These are phyloP conservation scores for Spergularia bocconei DNA, from an alignment of 148 eudicot species.

Conservation along the genomic window DNA sequence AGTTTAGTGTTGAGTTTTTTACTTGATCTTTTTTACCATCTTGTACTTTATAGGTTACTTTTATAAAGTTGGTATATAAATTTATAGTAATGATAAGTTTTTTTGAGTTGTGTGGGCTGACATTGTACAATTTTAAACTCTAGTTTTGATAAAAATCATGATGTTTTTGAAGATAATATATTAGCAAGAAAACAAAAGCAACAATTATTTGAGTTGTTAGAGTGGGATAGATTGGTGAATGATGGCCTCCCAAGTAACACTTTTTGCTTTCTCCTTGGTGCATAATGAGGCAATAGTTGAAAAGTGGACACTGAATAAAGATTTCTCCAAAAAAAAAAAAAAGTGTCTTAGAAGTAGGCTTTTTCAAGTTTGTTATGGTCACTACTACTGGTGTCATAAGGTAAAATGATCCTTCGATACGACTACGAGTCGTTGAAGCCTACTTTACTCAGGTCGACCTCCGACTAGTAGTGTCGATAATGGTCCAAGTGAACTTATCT, in stretches of 20 bases:
- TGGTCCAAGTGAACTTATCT: too few species aligned
- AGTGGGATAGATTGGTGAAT: slow-evolving; percentile 15
- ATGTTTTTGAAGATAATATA: too few species aligned
- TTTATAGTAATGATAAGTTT: not conserved
- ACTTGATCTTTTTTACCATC: not conserved
- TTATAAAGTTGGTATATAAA: slow-evolving; percentile 29
- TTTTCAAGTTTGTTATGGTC: too few species aligned
- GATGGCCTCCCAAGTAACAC: not conserved
- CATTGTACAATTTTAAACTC: not conserved
- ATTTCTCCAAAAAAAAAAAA: too few species aligned
- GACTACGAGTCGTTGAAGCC: too few species aligned
- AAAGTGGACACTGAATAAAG: too few species aligned
- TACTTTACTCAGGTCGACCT: too few species aligned
- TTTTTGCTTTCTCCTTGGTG: not conserved
- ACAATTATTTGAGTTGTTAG: not conserved
- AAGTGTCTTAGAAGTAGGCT: too few species aligned
- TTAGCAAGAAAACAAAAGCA: too few species aligned
- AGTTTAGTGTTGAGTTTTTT: not conserved
- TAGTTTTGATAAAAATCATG: not conserved
- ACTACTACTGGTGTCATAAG: too few species aligned
- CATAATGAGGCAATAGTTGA: slow-evolving; percentile 19
- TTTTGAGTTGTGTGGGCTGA: slow-evolving; percentile 4
- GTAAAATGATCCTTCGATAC: too few species aligned
- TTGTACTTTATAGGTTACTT: slow-evolving; percentile 14
- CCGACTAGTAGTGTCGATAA: too few species aligned